Conservation (phyloP, 78 protist genomes). For the Isochrysis galbana region DNA sequence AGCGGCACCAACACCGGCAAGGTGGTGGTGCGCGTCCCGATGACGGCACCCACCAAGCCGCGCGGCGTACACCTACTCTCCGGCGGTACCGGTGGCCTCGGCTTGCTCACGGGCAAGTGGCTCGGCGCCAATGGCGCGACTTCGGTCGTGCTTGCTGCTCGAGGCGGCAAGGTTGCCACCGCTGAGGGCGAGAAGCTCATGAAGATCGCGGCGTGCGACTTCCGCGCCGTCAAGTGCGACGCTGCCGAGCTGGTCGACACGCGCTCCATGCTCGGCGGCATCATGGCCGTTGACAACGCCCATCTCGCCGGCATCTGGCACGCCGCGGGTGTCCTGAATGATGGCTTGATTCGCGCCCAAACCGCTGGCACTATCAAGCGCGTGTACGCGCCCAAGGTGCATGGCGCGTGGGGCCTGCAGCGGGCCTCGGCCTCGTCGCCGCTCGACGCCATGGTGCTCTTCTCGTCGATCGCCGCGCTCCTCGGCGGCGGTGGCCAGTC, state of each 20-base stretch:
- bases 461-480: no score
- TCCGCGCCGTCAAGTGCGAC: background rate
- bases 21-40: no score
- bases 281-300: background rate
- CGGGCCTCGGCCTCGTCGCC: no score
- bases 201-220: background rate
- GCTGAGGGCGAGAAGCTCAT: background rate
- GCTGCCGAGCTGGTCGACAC: background rate
- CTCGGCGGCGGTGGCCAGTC: conserved; percentile 69
- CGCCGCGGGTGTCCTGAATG: conserved; percentile 38
- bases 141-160: background rate
- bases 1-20: no score
- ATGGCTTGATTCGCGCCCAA: background rate
- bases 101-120: background rate
- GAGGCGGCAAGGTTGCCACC: background rate
- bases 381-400: no score
- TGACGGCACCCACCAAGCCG: no score
- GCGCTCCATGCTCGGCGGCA: background rate
- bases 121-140: background rate
- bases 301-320: conserved; percentile 51
- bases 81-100: conserved; percentile 42
- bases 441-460: no score
- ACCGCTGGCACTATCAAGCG: no score
- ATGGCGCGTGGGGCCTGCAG: no score
- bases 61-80: no score